Percentiles rank a stretch among this genome's conserved stretches.
These are phyloP conservation scores for Moesziomyces globuligerus DNA, from an alignment of 1,284 basidiomycete genomes.

Conservation along the genomic window DNA sequence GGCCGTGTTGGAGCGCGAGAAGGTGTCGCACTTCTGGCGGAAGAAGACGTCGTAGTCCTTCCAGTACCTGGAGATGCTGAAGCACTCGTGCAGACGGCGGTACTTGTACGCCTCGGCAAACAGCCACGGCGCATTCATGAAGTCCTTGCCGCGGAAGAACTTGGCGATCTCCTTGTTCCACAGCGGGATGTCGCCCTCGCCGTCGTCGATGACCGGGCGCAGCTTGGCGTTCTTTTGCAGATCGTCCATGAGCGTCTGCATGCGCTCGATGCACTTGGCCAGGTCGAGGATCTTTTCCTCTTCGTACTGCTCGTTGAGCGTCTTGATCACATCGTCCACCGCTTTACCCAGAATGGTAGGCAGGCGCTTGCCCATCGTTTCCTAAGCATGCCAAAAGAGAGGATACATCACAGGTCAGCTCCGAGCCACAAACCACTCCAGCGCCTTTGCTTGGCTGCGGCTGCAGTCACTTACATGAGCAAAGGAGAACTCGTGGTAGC, in stretches of 20 bases:
- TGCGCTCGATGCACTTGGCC: constrained; percentile 79
- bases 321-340: constrained; percentile 89
- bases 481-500: constrained; percentile 95
- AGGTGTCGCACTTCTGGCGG: constrained; percentile 82
- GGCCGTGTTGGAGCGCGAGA: constrained; percentile 88
- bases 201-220: constrained; percentile 87
- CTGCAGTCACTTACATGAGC: constrained; percentile 72
- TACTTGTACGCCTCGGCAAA: constrained; percentile 96
- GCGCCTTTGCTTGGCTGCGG: no score
- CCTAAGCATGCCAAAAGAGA: constrained; percentile 13
- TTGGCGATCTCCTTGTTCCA: constrained; percentile 82
- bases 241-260: constrained; percentile 68
- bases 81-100: constrained; percentile 91
- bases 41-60: constrained; percentile 74
- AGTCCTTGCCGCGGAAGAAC: constrained; percentile 93
- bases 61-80: constrained; percentile 92
- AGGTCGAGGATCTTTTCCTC: constrained; percentile 90
- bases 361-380: constrained; percentile 84
- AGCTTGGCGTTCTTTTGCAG: constrained; percentile 67
- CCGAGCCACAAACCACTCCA: no score
- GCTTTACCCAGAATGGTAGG: constrained; percentile 96
- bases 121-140: constrained; percentile 78
- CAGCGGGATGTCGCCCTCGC: constrained; percentile 89
- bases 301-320: constrained; percentile 79
- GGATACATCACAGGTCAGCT: not conserved